Evolutionary conservation across 208 protist species (phyloP).

Genomic region (Porcisia deanei): DNA sequence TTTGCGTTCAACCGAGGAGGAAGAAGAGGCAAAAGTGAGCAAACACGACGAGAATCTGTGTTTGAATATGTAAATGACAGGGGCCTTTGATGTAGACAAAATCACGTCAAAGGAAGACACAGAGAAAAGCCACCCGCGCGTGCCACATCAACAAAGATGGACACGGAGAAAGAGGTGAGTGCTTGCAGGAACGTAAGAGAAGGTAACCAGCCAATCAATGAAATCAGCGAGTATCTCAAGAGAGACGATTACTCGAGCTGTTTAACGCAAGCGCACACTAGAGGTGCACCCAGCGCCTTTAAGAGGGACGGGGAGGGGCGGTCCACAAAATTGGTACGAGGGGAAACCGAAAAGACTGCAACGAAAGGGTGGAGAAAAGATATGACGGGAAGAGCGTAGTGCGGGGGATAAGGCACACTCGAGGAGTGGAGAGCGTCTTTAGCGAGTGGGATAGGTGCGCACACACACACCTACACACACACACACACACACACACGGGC

Average conservation of each 20-base stretch:
- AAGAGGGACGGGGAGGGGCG: not conserved
- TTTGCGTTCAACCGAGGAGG: not conserved
- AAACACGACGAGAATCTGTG: not conserved
- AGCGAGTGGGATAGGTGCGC: not conserved
- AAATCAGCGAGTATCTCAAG: not conserved
- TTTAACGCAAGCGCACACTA: not conserved
- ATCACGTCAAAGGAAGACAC: not conserved
- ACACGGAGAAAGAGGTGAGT: not conserved
- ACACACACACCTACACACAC: not conserved
- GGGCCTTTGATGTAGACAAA: conserved; percentile 1
- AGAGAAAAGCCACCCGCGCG: not conserved
- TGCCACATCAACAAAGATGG: not conserved
- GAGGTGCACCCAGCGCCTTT: not conserved
- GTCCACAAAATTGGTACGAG: not conserved
- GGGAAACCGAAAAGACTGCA: not conserved
- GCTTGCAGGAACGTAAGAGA: not conserved
- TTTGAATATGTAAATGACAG: not conserved
- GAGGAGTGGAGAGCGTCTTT: not conserved
- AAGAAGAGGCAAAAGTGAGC: not conserved
- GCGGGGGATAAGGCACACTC: too few species aligned
- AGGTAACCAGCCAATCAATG: not conserved
- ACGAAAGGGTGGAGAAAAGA: not conserved
- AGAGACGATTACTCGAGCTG: not conserved
- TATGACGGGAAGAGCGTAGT: too few species aligned
- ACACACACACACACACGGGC: not conserved